phyloP scores from a whole-genome alignment of 305 asterid genomes.

The Fraxinus nigra region DNA sequence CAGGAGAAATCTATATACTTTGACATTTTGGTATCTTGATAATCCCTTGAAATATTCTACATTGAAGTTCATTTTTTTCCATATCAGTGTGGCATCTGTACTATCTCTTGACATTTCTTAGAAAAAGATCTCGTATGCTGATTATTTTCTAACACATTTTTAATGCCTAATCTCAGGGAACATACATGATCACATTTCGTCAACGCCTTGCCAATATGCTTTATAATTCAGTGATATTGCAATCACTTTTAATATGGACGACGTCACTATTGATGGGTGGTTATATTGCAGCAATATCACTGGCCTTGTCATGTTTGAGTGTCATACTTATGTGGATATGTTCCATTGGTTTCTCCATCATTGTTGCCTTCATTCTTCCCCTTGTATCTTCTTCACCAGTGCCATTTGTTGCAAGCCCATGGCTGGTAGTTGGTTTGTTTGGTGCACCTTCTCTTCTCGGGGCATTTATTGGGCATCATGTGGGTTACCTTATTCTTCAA shows the following conservation, averaged over 20 bases:
- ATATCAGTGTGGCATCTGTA: not conserved
- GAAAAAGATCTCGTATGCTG: not conserved
- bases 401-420: slow-evolving; percentile 76
- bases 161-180: slow-evolving; percentile 57
- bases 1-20: slow-evolving; percentile 74
- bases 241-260: slow-evolving; percentile 74
- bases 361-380: slow-evolving; percentile 65
- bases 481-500: slow-evolving; percentile 55
- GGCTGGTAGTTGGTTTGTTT: slow-evolving; percentile 70
- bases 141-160: slow-evolving; percentile 11
- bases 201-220: slow-evolving; percentile 74
- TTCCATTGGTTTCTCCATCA: slow-evolving; percentile 51
- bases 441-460: slow-evolving; percentile 94
- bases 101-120: not conserved
- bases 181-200: slow-evolving; percentile 70
- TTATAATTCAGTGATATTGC: slow-evolving; percentile 78
- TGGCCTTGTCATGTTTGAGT: slow-evolving; percentile 60
- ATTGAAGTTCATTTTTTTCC: not conserved
- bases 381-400: slow-evolving; percentile 66
- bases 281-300: slow-evolving; percentile 55
- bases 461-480: slow-evolving; percentile 83
- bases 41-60: slow-evolving; percentile 19
- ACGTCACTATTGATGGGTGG: slow-evolving; percentile 78
- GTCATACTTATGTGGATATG: slow-evolving; percentile 79
- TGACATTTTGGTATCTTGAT: slow-evolving; percentile 69